Base-by-base conservation (phyloP, 371 early-diverging fungal species). In the Basidiobolus meristosporus region DNA sequence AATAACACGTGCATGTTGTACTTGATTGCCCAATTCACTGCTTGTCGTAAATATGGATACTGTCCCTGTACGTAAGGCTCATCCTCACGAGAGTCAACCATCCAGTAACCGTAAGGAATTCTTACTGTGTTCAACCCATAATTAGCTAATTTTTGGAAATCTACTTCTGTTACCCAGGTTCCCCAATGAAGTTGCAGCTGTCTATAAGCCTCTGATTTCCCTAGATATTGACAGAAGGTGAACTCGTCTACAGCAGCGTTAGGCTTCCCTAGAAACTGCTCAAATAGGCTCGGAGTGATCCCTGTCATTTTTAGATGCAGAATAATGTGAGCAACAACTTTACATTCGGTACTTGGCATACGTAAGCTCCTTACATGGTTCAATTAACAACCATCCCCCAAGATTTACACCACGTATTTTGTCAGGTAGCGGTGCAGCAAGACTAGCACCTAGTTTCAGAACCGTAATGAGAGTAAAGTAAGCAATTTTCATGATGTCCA, bases 31-130 rank as follows among this genome's bases (percentile, higher is more conserved):
- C 79, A 79, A 28, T 57, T 62, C 12, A 81, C 48, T 1, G 69
- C 72, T 31, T 54, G 51, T 0, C 76, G 31, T 7, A 79, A 39
- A 41, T 76, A 79, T 22, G 65, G 54, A 52, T 63, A 53, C 4
- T 47, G 28, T 14, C 44, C 44, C 7, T 51, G 22, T 0, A 77
- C 73, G 45, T 62, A 82, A 0, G 80, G 80, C 40, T 68, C 71
- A 31, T 43, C 54, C n/a, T 42, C 32, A 6, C 45, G 47, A 11
- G 56, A 20, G 2, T 68, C 66, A 21, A 82, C 44, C 0, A 79
- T 74, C 83, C 83, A 80, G 48, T 77, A 74, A 0, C 79, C 80
- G 1, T 73, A 52, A 1, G 83, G 83, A 36, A 82, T 78, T 10
- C 83, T 74, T 2, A 82, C 62, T 33, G 76, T 73, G 45, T 80